Conservation (phyloP, 208 protist genomes). For the Crithidia expoeki region DNA sequence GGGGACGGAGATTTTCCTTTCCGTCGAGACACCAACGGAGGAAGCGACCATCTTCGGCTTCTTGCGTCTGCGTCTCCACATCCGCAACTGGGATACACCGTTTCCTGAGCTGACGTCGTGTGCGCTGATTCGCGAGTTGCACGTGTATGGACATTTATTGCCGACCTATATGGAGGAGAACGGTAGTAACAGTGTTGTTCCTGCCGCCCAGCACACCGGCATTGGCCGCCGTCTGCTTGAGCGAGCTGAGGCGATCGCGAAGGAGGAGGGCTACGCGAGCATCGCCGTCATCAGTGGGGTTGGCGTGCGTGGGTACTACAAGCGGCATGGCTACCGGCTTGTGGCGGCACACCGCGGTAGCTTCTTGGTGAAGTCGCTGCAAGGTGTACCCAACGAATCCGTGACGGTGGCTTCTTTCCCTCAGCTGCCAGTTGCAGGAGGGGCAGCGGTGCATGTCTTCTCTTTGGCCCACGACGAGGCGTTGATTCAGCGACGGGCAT, state of each 20-base stretch:
- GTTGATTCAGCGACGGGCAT: conserved; percentile 4
- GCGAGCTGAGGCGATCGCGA: conserved; percentile 96
- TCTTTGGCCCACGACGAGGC: conserved; percentile 24
- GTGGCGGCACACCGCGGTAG: conserved; percentile 43
- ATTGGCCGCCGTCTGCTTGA: conserved; percentile 96
- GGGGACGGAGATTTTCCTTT: conserved; percentile 81
- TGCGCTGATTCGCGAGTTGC: conserved; percentile 98
- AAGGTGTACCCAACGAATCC: background rate
- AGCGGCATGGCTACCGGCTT: conserved; percentile 93
- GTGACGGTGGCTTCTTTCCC: no score
- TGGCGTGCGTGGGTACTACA: conserved; percentile 98
- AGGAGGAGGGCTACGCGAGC: conserved; percentile 85
- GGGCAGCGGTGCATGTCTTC: background rate
- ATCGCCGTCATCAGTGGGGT: conserved; percentile 98
- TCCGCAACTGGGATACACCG: conserved; percentile 88
- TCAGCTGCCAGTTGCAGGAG: no score
- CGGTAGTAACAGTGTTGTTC: conserved; percentile 15
- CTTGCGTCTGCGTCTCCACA: conserved; percentile 72
- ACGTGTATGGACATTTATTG: conserved; percentile 94
- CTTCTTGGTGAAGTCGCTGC: conserved; percentile 73
- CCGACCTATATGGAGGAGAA: conserved; percentile 42
- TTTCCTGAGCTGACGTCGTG: conserved; percentile 92
- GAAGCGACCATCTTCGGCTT: conserved; percentile 80
- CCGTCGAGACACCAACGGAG: conserved; percentile 69
- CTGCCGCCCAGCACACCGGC: conserved; percentile 96